Evolutionary conservation across 23 red algal genomes (phyloP).

Genomic region (Cyanidiococcus yangmingshanensis): DNA sequence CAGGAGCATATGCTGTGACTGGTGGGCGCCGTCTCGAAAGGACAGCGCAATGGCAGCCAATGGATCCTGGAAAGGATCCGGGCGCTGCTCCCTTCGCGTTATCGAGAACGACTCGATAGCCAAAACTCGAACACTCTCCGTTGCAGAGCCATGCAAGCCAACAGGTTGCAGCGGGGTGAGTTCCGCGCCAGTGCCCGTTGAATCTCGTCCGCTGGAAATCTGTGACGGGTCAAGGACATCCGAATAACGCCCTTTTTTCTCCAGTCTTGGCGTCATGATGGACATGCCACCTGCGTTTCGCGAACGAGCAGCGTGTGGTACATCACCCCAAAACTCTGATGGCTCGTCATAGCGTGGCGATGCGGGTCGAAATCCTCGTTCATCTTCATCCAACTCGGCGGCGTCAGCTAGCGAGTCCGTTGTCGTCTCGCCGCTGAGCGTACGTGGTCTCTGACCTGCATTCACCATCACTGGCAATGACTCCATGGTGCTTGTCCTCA

Average conservation of each 20-base stretch:
- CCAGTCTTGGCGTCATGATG: background rate
- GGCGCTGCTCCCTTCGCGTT: background rate
- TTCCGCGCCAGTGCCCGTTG: background rate
- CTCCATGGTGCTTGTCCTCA: no score
- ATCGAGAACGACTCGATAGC: background rate
- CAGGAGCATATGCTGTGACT: background rate
- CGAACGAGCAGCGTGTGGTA: background rate
- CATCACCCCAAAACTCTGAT: slow-evolving; percentile 12
- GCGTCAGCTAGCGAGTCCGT: background rate
- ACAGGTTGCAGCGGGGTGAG: background rate
- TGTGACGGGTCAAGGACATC: background rate
- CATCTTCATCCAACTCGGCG: background rate
- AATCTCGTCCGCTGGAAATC: background rate
- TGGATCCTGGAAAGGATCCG: background rate
- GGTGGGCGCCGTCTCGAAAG: background rate
- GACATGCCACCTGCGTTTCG: background rate
- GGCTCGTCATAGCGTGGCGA: slow-evolving; percentile 27
- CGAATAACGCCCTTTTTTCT: background rate
- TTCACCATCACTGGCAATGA: no score
- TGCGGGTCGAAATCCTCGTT: background rate
- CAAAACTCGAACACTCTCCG: background rate
- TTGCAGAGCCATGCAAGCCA: background rate
- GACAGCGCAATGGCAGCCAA: background rate
- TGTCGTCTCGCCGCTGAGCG: background rate
- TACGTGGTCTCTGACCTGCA: background rate